Percentiles rank a stretch among this genome's conserved stretches.
Evolutionary conservation across 768 basidiomycete species (phyloP).

Genomic region (Pleurotus djamor): DNA sequence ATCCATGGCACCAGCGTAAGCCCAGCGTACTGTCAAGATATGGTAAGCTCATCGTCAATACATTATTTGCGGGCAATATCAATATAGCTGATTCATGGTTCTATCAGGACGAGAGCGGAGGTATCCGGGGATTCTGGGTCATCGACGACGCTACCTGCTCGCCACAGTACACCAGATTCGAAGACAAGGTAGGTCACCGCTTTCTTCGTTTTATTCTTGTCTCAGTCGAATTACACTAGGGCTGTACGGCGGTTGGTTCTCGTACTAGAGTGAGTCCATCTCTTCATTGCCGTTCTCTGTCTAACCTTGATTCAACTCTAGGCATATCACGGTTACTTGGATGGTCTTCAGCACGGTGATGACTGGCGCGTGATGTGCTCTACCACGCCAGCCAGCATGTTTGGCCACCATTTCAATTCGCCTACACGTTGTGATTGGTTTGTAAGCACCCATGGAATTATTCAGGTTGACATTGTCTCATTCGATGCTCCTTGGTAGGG

Average conservation of each 20-base stretch:
- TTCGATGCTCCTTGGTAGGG: conserved; percentile 9
- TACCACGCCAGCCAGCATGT: conserved; percentile 24
- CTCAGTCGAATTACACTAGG: background rate
- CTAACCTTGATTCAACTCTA: conserved; percentile 1
- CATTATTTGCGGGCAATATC: no score
- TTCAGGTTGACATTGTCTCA: background rate
- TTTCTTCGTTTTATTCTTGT: no score
- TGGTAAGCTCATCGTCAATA: no score
- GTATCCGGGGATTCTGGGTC: background rate
- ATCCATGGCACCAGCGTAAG: no score
- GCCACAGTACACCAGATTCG: background rate
- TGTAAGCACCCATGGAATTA: conserved; percentile 11
- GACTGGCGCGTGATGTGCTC: conserved; percentile 29
- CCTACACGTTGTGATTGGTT: conserved; percentile 18
- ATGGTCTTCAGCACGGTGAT: conserved; percentile 20
- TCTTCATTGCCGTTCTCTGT: no score
- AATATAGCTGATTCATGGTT: no score
- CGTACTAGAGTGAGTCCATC: background rate
- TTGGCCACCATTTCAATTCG: conserved; percentile 18
- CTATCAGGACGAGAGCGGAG: background rate
- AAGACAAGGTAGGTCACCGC: background rate
- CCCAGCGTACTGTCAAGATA: no score
- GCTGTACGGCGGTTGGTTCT: background rate
- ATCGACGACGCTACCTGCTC: background rate
- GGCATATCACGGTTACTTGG: conserved; percentile 25